Conservation (phyloP, 2,329 filamentous ascomycete genomes). For the Penicillium crustosum region DNA sequence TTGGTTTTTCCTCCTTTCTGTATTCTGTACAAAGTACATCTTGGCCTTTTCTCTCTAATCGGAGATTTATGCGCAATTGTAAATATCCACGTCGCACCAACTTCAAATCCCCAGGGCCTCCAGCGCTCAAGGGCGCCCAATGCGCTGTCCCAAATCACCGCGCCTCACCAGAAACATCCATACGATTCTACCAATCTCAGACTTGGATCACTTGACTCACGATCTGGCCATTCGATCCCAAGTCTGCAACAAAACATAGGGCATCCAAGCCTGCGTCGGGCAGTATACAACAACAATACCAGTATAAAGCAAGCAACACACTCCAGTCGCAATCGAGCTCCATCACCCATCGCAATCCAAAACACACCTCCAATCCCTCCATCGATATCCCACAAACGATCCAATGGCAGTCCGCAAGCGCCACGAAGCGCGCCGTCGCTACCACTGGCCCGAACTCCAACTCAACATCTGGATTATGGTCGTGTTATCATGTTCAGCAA, state of each 20-base stretch:
- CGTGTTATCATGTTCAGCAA: slow-evolving; percentile 58
- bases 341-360: neutral
- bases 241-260: slow-evolving; percentile 1
- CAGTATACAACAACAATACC: neutral
- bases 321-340: neutral
- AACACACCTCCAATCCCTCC: neutral
- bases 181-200: slow-evolving; percentile 3
- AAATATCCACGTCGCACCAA: slow-evolving; percentile 8
- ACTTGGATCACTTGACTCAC: neutral
- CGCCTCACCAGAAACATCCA: slow-evolving; percentile 5
- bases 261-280: slow-evolving; percentile 7
- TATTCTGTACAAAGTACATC: neutral
- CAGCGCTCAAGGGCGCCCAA: slow-evolving; percentile 22
- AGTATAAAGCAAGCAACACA: neutral
- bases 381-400: neutral
- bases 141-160: slow-evolving; percentile 24
- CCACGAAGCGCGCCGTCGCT: slow-evolving; percentile 45
- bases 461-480: slow-evolving; percentile 65
- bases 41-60: neutral
- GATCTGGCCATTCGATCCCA: neutral
- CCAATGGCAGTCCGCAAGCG: slow-evolving; percentile 36
- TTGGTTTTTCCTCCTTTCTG: neutral
- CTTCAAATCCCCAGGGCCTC: neutral
- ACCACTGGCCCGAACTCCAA: slow-evolving; percentile 65
- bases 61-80: neutral